phyloP scores from a whole-genome alignment of 495 filamentous ascomycete species.

The Aspergillus bridgeri region DNA sequence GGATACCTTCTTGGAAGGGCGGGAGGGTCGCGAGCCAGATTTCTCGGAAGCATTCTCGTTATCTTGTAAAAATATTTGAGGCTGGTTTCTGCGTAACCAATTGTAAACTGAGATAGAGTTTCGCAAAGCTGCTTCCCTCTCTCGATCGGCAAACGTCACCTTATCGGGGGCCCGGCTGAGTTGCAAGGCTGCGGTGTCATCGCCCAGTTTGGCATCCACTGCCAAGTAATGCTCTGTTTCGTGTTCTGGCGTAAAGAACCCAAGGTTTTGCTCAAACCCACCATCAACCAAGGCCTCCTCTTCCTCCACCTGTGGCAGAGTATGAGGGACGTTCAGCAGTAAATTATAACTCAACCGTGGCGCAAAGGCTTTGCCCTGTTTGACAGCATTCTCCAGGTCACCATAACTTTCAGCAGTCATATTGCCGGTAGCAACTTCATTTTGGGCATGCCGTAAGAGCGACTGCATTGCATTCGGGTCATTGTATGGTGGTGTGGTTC shows the following conservation, averaged over 20 bases:
- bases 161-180: conserved; percentile 36
- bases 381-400: conserved; percentile 38
- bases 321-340: conserved; percentile 33
- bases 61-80: conserved; percentile 79
- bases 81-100: conserved; percentile 82
- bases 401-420: conserved; percentile 38
- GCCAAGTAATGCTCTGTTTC: conserved; percentile 75
- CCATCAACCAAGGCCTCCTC: conserved; percentile 15
- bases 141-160: conserved; percentile 44
- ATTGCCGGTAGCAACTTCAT: conserved; percentile 37
- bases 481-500: conserved; percentile 33
- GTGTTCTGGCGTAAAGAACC: conserved; percentile 71
- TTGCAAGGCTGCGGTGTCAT: conserved; percentile 37
- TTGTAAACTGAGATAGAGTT: conserved; percentile 88
- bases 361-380: conserved; percentile 37
- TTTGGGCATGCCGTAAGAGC: conserved; percentile 44
- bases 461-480: conserved; percentile 37
- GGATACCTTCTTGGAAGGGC: conserved; percentile 38
- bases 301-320: conserved; percentile 15
- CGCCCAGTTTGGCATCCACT: conserved; percentile 63
- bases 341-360: conserved; percentile 33
- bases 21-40: conserved; percentile 43
- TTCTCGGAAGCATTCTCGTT: conserved; percentile 65
- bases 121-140: conserved; percentile 59
- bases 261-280: conserved; percentile 29